phyloP scores from a whole-genome alignment of 768 basidiomycete species.

The Amanita subjunquillea region DNA sequence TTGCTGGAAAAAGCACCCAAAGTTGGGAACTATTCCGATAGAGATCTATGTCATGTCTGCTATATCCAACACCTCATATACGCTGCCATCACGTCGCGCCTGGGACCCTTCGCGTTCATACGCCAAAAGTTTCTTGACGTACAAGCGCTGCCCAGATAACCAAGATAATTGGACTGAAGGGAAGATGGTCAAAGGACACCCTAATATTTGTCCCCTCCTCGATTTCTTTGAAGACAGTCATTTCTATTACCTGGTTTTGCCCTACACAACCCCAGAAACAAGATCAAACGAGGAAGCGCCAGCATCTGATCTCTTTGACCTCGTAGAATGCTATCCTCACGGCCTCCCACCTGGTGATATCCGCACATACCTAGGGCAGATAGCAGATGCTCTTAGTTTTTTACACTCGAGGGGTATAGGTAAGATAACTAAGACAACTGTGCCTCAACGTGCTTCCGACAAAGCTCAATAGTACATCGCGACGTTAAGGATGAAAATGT shows the following conservation, averaged over 20 bases:
- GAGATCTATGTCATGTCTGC: conserved; percentile 94
- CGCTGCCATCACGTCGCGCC: conserved; percentile 67
- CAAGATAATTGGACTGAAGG: conserved; percentile 56
- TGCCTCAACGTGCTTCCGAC: neutral
- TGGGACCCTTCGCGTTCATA: conserved; percentile 67
- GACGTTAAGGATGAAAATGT: conserved; percentile 99
- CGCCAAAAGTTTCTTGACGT: conserved; percentile 11
- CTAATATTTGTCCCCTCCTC: conserved; percentile 87
- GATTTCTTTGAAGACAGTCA: conserved; percentile 97
- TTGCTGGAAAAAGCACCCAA: conserved; percentile 97
- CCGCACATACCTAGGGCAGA: conserved; percentile 84
- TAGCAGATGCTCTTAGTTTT: conserved; percentile 85
- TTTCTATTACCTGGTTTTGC: conserved; percentile 91
- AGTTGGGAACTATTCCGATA: conserved; percentile 93
- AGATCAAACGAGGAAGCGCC: conserved; percentile 39
- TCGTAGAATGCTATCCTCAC: conserved; percentile 82
- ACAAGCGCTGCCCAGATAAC: conserved; percentile 8
- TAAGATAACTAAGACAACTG: conserved; percentile 21
- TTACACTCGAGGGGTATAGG: conserved; percentile 89
- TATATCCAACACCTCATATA: conserved; percentile 72
- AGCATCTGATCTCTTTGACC: conserved; percentile 85
- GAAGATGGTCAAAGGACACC: conserved; percentile 75
- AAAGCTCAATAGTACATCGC: conserved; percentile 60
- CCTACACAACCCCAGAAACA: conserved; percentile 58
- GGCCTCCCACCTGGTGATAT: conserved; percentile 70